Base-by-base conservation (phyloP, 1,139 yeast species). In the Wickerhamomyces sp. region DNA sequence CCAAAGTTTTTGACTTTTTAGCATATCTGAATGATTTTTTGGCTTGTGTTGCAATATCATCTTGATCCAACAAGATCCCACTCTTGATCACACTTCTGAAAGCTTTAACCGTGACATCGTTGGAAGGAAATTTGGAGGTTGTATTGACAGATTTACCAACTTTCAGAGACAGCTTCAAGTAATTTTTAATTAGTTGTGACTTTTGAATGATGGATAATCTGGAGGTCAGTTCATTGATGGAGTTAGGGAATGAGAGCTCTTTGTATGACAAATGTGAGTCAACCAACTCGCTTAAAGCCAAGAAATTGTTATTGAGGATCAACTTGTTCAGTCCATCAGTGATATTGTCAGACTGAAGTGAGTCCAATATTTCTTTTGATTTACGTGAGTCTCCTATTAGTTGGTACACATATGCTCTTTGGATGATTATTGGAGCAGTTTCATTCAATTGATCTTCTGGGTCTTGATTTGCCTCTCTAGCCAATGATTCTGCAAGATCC, bases 321-420 rank as follows among this genome's bases (percentile, higher is more conserved):
- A 64, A 39, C 11, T 56, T 51, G 30, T 45, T 47, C 34, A 66
- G 50, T 14, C 62, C 60, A 9, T 57, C 61, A 6, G 51, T 49
- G 4, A 49, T 45, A 23, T 51, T 40, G 58, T 60, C 39, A 48
- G 55, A 35, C 29, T 64, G 54, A 37, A 72, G 49, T 7, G 50
- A 46, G 3, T 61, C 54, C 40, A 79, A 59, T 6, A 81, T 66
- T 2, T 63, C 56, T 42, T 65, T 51, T 3, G 89, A 78, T 43
- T 71, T 69, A 1, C 60, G 68, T 2, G 48, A 36, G 10, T 77
- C 63, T 8, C 82, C 83, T 33, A 66, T 60, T 11, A 72, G 50
- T 50, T 78, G 80, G 47, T 79, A 67, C 26, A 84, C 78, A 59
- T 78, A 89, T 1, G 95, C 84, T 30, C 76, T 76, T 58, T 91